A percentile compares a stretch with the other conserved stretches of the same genome.
Conservation (phyloP, 305 asterid genomes). For the Andrographis paniculata region DNA sequence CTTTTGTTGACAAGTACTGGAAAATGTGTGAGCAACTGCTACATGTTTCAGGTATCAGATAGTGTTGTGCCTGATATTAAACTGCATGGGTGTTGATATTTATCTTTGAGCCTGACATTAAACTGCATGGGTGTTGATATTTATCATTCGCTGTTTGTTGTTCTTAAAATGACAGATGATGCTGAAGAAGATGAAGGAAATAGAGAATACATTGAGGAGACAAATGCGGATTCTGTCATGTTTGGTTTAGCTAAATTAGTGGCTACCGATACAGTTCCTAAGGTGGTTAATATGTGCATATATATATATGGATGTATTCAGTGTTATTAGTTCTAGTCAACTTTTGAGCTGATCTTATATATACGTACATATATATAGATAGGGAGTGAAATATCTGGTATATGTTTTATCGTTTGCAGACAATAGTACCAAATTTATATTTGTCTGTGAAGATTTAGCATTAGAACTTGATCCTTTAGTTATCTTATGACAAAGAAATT, state of each 20-base stretch:
- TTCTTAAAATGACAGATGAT: slow-evolving; percentile 43
- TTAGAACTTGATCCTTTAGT: not conserved
- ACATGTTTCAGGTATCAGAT: slow-evolving; percentile 50
- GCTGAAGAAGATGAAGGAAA: slow-evolving; percentile 72
- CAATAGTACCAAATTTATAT: too few species aligned
- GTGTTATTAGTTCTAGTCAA: slow-evolving; percentile 6
- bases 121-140: slow-evolving; percentile 9
- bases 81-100: slow-evolving; percentile 15
- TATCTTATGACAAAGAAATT: slow-evolving; percentile 13
- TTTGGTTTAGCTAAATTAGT: slow-evolving; percentile 70
- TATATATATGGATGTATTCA: slow-evolving; percentile 10
- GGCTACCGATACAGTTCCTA: slow-evolving; percentile 64
- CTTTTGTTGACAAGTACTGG: slow-evolving; percentile 66
- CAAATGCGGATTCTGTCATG: slow-evolving; percentile 71
- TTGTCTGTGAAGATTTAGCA: too few species aligned
- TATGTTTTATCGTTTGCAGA: too few species aligned
- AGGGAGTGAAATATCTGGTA: too few species aligned
- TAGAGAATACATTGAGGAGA: slow-evolving; percentile 84
- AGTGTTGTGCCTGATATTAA: slow-evolving; percentile 15
- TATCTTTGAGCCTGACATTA: slow-evolving; percentile 16
- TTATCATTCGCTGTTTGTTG: slow-evolving; percentile 8
- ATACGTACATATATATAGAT: too few species aligned
- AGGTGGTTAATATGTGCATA: slow-evolving; percentile 31
- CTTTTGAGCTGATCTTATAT: slow-evolving; percentile 10
- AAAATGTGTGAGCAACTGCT: slow-evolving; percentile 71